Percentiles rank a stretch among this genome's conserved stretches.
Evolutionary conservation across 164 flowering plant genomes (phyloP).

Genomic region (Magnolia sinica): DNA sequence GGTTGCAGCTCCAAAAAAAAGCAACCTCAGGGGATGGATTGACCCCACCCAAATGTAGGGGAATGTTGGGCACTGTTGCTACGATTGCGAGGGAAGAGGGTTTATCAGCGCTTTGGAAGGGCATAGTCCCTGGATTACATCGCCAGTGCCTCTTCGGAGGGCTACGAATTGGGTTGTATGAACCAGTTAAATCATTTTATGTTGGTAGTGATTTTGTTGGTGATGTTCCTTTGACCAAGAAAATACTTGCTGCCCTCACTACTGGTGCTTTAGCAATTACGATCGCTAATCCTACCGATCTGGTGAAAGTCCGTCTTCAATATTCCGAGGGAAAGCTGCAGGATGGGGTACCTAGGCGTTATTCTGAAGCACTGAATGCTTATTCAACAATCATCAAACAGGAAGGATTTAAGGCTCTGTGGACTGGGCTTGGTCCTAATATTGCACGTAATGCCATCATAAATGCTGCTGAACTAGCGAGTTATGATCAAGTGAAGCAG

Average conservation of each 20-base stretch:
- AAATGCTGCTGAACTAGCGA: conserved; percentile 96
- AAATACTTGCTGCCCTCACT: conserved; percentile 76
- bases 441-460: conserved; percentile 86
- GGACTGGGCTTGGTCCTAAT: conserved; percentile 98
- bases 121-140: conserved; percentile 87
- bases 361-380: conserved; percentile 81
- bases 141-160: conserved; percentile 93
- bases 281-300: conserved; percentile 97
- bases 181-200: conserved; percentile 67
- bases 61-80: conserved; percentile 70
- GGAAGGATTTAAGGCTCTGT: conserved; percentile 89
- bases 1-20: conserved; percentile 92
- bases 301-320: conserved; percentile 95
- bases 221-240: conserved; percentile 64
- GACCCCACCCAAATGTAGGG: conserved; percentile 63
- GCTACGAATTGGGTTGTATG: conserved; percentile 85
- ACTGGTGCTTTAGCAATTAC: conserved; percentile 87
- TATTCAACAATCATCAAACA: conserved; percentile 74
- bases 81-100: conserved; percentile 97
- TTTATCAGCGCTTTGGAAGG: conserved; percentile 79
- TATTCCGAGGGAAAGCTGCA: conserved; percentile 90
- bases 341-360: conserved; percentile 77
- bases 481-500: conserved; percentile 97
- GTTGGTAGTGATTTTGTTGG: conserved; percentile 69
- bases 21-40: conserved; percentile 45